phyloP scores from a whole-genome alignment of 176 grass and related monocot genomes.

The Aegilops sharonensis region DNA sequence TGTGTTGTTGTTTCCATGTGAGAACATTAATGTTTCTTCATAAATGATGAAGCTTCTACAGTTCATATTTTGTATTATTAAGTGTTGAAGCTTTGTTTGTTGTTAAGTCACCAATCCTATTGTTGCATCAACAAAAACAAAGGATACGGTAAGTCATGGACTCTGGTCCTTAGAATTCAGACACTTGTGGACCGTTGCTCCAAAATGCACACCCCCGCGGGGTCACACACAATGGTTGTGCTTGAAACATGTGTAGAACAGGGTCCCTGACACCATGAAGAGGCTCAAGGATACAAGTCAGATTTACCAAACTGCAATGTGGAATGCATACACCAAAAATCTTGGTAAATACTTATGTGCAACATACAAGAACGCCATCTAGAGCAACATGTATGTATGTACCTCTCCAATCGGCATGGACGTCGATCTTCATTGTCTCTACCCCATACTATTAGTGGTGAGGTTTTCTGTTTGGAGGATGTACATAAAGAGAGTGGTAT shows the following conservation, averaged over 20 bases:
- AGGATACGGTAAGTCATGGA: background rate
- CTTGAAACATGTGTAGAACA: conserved; percentile 63
- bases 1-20: too few relatives aligned
- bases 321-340: background rate
- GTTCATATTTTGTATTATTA: too few relatives aligned
- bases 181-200: conserved; percentile 5
- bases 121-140: background rate
- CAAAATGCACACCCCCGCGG: conserved; percentile 15
- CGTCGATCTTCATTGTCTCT: conserved; percentile 47
- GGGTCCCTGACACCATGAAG: conserved; percentile 44
- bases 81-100: background rate
- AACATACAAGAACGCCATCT: background rate
- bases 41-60: too few relatives aligned
- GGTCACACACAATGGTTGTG: conserved; percentile 46
- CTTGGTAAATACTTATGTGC: background rate
- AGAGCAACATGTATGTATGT: background rate
- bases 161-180: background rate
- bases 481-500: too few relatives aligned
- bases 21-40: too few relatives aligned
- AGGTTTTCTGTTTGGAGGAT: too few relatives aligned
- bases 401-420: conserved; percentile 83
- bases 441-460: conserved; percentile 13
- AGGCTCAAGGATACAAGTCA: conserved; percentile 49
- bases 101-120: background rate
- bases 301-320: conserved; percentile 64